Conservation (phyloP, 2,329 filamentous ascomycete species). For the Fusarium phyllophilum region DNA sequence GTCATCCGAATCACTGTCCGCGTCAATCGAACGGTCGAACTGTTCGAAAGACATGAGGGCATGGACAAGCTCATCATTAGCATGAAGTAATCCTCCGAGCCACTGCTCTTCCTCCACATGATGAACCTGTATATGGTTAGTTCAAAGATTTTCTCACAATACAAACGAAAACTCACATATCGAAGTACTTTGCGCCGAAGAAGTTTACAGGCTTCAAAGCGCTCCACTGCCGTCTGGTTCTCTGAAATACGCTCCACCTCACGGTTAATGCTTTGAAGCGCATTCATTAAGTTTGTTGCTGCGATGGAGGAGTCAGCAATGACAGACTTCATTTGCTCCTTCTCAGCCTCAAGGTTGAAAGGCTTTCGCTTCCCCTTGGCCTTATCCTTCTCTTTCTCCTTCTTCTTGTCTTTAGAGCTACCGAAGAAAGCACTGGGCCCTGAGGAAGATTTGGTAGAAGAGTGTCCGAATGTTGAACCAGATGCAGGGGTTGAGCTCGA, state of each 20-base stretch:
- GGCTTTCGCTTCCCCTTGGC: conserved; percentile 68
- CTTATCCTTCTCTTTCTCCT: conserved; percentile 63
- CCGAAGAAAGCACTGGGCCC: conserved; percentile 53
- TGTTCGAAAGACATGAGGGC: conserved; percentile 95
- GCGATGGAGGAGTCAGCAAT: conserved; percentile 91
- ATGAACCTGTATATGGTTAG: conserved; percentile 70
- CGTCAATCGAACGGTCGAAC: conserved; percentile 85
- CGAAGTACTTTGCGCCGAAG: conserved; percentile 85
- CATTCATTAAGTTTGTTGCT: conserved; percentile 89
- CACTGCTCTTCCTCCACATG: conserved; percentile 91
- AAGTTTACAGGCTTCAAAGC: conserved; percentile 88
- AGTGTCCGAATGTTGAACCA: conserved; percentile 14
- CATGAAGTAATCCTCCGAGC: conserved; percentile 88
- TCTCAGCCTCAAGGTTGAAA: conserved; percentile 89
- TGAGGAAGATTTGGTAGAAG: conserved; percentile 50
- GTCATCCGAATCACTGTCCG: conserved; percentile 76
- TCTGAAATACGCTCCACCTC: conserved; percentile 89
- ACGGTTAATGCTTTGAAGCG: conserved; percentile 88
- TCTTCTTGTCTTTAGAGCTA: conserved; percentile 62
- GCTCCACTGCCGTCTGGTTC: conserved; percentile 76
- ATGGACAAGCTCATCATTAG: conserved; percentile 94
- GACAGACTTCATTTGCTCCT: conserved; percentile 84
- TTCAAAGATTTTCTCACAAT: neutral
- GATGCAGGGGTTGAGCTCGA: conserved; percentile 31
- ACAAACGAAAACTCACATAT: conserved; percentile 65